Percentiles rank a stretch among this genome's conserved stretches.
Evolutionary conservation across 1,284 basidiomycete genomes (phyloP).

Genomic region (Moniliophthora roreri): DNA sequence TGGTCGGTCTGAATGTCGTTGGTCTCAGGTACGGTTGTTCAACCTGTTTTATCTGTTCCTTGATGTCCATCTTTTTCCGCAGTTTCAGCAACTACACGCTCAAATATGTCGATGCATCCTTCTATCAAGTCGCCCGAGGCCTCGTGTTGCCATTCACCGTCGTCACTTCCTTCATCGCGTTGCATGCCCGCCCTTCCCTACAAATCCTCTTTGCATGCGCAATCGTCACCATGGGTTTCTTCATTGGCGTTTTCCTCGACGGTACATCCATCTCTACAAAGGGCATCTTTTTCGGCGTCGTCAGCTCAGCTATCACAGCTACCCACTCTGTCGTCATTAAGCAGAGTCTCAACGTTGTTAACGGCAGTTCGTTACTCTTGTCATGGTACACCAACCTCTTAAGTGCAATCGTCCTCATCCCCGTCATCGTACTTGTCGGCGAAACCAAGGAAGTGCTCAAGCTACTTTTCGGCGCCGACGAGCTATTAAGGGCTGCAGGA

Average conservation of each 20-base stretch:
- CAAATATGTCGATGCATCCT: conserved; percentile 90
- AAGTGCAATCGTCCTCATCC: conserved; percentile 65
- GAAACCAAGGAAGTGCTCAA: conserved; percentile 63
- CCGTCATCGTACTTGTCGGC: conserved; percentile 68
- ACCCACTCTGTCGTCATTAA: conserved; percentile 88
- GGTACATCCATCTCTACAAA: conserved; percentile 56
- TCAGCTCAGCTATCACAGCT: conserved; percentile 77
- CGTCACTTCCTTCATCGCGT: conserved; percentile 69
- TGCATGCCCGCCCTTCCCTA: conserved; percentile 71
- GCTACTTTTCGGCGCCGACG: conserved; percentile 52
- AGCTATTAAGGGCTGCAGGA: conserved; percentile 33
- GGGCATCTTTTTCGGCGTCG: conserved; percentile 75
- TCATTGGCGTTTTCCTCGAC: conserved; percentile 82
- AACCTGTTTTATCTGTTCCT: neutral
- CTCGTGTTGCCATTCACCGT: conserved; percentile 87
- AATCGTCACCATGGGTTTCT: conserved; percentile 81
- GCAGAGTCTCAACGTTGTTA: conserved; percentile 70
- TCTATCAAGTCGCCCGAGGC: conserved; percentile 89
- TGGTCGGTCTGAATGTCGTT: conserved; percentile 73
- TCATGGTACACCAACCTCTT: conserved; percentile 86
- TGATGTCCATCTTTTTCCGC: conserved; percentile 4
- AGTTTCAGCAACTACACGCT: conserved; percentile 90
- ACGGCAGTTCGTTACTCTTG: conserved; percentile 75
- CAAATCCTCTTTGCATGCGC: conserved; percentile 69
- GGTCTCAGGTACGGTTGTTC: conserved; percentile 63